phyloP scores from a whole-genome alignment of 2,329 filamentous ascomycete genomes.

The Scedosporium boydii region DNA sequence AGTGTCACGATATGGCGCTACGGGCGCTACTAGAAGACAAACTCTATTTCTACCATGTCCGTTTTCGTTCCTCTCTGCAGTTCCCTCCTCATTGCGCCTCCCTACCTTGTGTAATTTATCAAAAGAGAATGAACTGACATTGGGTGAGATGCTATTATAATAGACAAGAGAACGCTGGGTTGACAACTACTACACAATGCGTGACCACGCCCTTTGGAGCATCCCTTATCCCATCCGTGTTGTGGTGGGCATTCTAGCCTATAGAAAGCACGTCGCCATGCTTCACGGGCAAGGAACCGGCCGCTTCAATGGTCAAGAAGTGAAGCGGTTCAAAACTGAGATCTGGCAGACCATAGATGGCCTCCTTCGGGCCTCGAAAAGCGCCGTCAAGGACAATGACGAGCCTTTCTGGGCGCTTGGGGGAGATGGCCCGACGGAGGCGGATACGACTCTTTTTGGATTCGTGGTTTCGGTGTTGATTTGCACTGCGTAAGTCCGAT shows the following conservation, averaged over 20 bases:
- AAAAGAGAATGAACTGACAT: background rate
- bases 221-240: slow-evolving; percentile 43
- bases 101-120: background rate
- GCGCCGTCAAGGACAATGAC: slow-evolving; percentile 6
- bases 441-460: slow-evolving; percentile 46
- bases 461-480: slow-evolving; percentile 45
- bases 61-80: background rate
- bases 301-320: slow-evolving; percentile 40
- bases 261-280: slow-evolving; percentile 30
- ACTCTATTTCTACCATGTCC: slow-evolving; percentile 43
- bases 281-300: slow-evolving; percentile 48
- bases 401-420: slow-evolving; percentile 49
- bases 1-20: slow-evolving; percentile 40
- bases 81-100: background rate
- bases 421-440: slow-evolving; percentile 42
- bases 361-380: slow-evolving; percentile 29
- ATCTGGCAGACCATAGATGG: slow-evolving; percentile 43
- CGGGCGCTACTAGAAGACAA: slow-evolving; percentile 50
- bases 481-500: slow-evolving; percentile 39
- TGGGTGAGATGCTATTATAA: background rate
- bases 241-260: slow-evolving; percentile 39
- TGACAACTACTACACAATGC: slow-evolving; percentile 50
- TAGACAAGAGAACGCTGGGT: slow-evolving; percentile 44
- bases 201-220: slow-evolving; percentile 34
- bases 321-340: slow-evolving; percentile 32